A percentile compares a stretch with the other conserved stretches of the same genome.
Conservation (phyloP, 257 asterid species). For the Thymus mandschuricus region DNA sequence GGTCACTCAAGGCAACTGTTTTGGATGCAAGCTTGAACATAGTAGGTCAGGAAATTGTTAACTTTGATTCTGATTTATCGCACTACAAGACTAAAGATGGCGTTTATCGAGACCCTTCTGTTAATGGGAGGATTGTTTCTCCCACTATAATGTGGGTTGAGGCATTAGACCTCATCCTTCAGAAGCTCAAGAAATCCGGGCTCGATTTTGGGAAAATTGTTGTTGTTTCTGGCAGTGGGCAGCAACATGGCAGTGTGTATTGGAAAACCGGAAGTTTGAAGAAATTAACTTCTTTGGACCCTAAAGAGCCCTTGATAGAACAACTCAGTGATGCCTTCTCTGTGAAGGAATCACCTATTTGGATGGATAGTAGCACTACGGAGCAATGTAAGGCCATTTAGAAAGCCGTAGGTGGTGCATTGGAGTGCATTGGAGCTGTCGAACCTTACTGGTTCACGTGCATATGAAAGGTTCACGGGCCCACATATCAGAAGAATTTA, state of each 20-base stretch:
- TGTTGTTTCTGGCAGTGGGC: no score
- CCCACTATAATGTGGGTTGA: constrained; percentile 99
- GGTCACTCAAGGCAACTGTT: constrained; percentile 92
- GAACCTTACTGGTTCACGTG: no score
- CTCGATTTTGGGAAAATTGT: no score
- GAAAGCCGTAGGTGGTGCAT: constrained; percentile 80
- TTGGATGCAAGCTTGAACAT: constrained; percentile 74
- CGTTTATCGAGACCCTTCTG: constrained; percentile 62
- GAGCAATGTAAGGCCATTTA: constrained; percentile 83
- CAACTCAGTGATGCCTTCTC: constrained; percentile 80
- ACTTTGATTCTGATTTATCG: constrained; percentile 80
- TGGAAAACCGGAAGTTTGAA: neutral
- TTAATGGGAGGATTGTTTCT: constrained; percentile 82
- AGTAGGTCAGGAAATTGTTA: constrained; percentile 63
- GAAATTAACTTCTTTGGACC: constrained; percentile 59
- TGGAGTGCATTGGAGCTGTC: constrained; percentile 92
- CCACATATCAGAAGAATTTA: constrained; percentile 83
- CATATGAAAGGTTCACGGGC: constrained; percentile 85
- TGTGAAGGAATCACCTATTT: constrained; percentile 76
- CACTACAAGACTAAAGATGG: constrained; percentile 93
- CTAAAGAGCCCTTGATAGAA: constrained; percentile 49
- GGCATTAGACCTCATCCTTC: constrained; percentile 76
- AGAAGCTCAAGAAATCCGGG: constrained; percentile 61
- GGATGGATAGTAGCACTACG: constrained; percentile 96
- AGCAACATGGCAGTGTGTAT: no score